phyloP scores from a whole-genome alignment of 2,329 filamentous ascomycete genomes.

The Sordariomycetes sp. region DNA sequence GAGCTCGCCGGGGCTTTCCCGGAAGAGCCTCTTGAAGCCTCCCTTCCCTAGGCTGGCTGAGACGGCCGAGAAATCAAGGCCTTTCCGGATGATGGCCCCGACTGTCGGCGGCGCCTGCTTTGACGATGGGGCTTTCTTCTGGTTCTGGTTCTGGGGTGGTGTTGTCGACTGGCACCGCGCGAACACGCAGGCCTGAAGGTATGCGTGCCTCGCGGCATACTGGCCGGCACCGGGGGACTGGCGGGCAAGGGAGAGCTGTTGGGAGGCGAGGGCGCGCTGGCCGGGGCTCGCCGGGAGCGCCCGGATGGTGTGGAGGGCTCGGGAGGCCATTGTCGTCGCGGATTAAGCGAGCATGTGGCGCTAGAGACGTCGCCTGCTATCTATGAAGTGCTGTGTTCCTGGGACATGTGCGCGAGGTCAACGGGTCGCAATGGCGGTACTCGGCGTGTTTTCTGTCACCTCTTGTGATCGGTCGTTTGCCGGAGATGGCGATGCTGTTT shows the following conservation, averaged over 20 bases:
- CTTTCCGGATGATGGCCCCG: conserved; percentile 2
- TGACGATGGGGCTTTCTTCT: not conserved
- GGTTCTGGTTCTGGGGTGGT: not conserved
- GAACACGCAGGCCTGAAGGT: not conserved
- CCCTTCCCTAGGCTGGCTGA: conserved; percentile 6
- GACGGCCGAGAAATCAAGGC: not conserved
- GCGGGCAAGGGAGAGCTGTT: not conserved
- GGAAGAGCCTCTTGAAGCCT: conserved; percentile 22
- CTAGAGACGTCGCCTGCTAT: not conserved
- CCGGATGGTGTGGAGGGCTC: not conserved
- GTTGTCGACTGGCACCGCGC: not conserved
- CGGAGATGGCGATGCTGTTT: not conserved
- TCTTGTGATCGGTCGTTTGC: not conserved
- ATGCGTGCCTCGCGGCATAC: not conserved
- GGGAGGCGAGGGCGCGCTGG: not conserved
- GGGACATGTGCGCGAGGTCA: not conserved
- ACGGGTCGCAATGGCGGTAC: not conserved
- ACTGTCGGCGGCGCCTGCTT: not conserved
- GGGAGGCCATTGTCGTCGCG: not conserved
- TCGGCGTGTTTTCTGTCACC: not conserved
- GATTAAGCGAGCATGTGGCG: not conserved
- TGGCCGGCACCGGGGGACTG: not conserved
- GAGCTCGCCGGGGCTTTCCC: conserved; percentile 28
- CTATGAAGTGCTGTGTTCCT: not conserved
- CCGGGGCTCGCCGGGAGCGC: not conserved